Conservation (phyloP, 805 yeast genomes). For the Kodamaea leandrae region DNA sequence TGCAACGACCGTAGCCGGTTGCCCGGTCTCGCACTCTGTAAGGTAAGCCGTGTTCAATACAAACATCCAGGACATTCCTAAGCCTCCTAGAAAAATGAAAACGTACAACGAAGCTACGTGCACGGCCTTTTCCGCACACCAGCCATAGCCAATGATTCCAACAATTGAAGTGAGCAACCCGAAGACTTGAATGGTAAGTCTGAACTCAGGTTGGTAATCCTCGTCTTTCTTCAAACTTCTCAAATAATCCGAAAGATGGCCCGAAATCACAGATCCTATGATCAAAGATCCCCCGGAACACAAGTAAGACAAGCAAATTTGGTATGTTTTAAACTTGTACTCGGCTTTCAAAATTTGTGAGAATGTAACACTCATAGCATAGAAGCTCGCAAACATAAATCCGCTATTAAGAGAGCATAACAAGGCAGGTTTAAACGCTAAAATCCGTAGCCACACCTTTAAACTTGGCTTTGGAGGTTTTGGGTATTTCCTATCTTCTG, state of each 20-base stretch:
- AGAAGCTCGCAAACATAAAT: constrained; percentile 52
- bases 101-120: constrained; percentile 41
- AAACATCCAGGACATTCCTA: constrained; percentile 57
- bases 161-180: constrained; percentile 43
- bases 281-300: constrained; percentile 53
- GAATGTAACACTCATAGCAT: constrained; percentile 51
- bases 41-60: constrained; percentile 53
- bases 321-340: constrained; percentile 35
- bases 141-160: constrained; percentile 52
- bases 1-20: constrained; percentile 54
- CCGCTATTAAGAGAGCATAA: constrained; percentile 48
- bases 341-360: constrained; percentile 36
- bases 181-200: constrained; percentile 43
- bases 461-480: constrained; percentile 47
- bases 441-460: constrained; percentile 32
- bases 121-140: constrained; percentile 43
- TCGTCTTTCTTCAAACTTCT: constrained; percentile 19
- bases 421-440: constrained; percentile 43
- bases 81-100: constrained; percentile 46
- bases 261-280: constrained; percentile 49
- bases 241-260: constrained; percentile 44
- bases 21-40: constrained; percentile 48
- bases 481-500: constrained; percentile 31
- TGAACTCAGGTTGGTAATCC: constrained; percentile 43
- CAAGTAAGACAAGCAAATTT: constrained; percentile 45